Conservation (phyloP, 164 flowering plant genomes). For the Sextonia rubra region DNA sequence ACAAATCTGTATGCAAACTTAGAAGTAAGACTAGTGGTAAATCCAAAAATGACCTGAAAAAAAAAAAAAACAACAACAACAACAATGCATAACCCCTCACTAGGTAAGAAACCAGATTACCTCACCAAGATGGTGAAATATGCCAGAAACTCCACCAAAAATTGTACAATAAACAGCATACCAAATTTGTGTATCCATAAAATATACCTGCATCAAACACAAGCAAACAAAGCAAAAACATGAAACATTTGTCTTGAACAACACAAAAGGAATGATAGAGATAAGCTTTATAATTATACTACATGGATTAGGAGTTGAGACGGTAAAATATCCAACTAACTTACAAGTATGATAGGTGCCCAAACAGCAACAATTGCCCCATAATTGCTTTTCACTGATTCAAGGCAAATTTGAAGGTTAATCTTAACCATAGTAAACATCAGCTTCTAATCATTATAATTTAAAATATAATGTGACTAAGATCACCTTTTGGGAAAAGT, state of each 20-base stretch:
- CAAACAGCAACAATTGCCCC: conserved; percentile 91
- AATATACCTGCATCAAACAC: conserved; percentile 37
- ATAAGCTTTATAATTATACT: background rate
- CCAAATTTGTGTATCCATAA: conserved; percentile 61
- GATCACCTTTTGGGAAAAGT: conserved; percentile 80
- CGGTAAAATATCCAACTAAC: conserved; percentile 22
- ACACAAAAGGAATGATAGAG: background rate
- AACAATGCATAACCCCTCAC: background rate
- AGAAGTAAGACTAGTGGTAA: background rate
- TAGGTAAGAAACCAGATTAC: conserved; percentile 29
- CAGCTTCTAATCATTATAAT: background rate
- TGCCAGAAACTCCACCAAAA: conserved; percentile 47
- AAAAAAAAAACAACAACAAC: too few relatives aligned
- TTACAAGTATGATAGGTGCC: conserved; percentile 89
- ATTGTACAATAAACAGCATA: conserved; percentile 50
- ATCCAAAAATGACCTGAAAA: background rate
- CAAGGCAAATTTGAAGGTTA: conserved; percentile 7
- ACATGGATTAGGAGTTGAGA: background rate
- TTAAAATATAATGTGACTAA: background rate
- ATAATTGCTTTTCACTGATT: conserved; percentile 75
- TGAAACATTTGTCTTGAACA: background rate
- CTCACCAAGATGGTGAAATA: conserved; percentile 91
- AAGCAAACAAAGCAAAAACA: conserved; percentile 2
- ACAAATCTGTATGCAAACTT: conserved; percentile 49
- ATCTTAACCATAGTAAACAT: background rate